Evolutionary conservation across 345 rosid species (phyloP), one percentile per base, ranked within the genome.

Genomic region (Rhizophora mangle): DNA sequence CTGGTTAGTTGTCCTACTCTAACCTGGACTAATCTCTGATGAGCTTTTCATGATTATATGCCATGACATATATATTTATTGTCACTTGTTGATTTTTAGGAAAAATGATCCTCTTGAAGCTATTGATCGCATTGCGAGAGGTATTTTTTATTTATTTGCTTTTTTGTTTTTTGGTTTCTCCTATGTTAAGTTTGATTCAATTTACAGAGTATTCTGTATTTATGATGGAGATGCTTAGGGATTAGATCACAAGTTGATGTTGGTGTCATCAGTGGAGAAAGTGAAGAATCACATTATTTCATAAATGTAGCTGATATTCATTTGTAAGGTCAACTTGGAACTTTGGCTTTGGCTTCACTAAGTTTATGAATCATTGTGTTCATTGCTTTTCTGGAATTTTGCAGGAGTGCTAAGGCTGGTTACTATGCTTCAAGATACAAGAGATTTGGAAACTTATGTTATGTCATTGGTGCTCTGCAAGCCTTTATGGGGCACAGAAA

Each of bases 341-440:
- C 32, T 76, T 71, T 36, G 64, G 36, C 53, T 68, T 62, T 62
- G 11, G 29, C 52, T 60, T 22, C 32, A 60, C 22, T 34, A 60
- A 60, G 54, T 18, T 63, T 32, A 15, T 72, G 63, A 58, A 61
- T 59, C 66, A 46, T 65, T n/a, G 32, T 66, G 63, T 46, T 73
- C 21, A 52, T 72, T 60, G 31, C 65, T 60, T 18, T 67, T 70
- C 46, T 70, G 68, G 57, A 55, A 78, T 53, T 75, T 79, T 54
- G 54, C 85, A 95, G 99, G 92, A 95, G 94, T 65, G 99, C 99
- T 62, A 95, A 92, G 82, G 97, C 97, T 62, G 99, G 99, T 22
- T 92, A 83, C 76, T 86, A 85, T 74, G 98, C 98, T 60, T 83
- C 99, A 67, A 89, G 87, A 74, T 95, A 90, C 84, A 95, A 92